Base-by-base conservation (phyloP, 306 rosid species). In the Sophora flavescens region DNA sequence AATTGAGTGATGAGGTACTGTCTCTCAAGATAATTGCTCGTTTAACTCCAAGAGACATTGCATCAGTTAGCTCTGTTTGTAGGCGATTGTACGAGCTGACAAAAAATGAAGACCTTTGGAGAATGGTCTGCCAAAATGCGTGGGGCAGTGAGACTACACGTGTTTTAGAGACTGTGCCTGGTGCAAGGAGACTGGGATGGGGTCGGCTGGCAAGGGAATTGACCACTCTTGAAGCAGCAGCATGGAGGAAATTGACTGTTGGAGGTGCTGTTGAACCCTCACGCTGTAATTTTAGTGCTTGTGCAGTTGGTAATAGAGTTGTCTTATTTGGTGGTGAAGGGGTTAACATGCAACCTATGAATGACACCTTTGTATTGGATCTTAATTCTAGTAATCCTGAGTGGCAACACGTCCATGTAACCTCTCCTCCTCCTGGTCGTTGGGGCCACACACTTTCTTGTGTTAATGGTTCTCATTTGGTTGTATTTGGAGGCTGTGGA, bases 391-490 rank as follows among this genome's bases (percentile, higher is more conserved):
- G 88, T 81, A 90, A 86, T 65, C 97, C 97, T 2, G 97, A 90
- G 83, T 92, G 97, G 97, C 92, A 90, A 74, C 96, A 87, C 28
- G 93, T 92, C 70, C 96, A 90, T 70, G 97, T 92, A 73, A 88
- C 93, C 84, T 92, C 96, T 52, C 97, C 97, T 79, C 97, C 97
- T 61, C 97, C 93, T 36, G 97, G 97, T 66, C 91, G 97, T 12
- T 92, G 97, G 96, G 96, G 96, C 65, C 97, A 92, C 72, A 92
- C 97, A 28, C 92, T 92, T 75, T 85, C 97, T 50, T 92, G 97
- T 81, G 88, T 92, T 65, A 90, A 92, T 70, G 96, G 97, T 41
- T 92, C 97, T 57, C 78, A 78, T 78, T 83, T 92, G 73, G 97
- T 92, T 78, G 96, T 92, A 41, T 92, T 92, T 78, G 97, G 97